Evolutionary conservation across 176 grass and related monocot species (phyloP).

Genomic region (Saccharum spontaneum): DNA sequence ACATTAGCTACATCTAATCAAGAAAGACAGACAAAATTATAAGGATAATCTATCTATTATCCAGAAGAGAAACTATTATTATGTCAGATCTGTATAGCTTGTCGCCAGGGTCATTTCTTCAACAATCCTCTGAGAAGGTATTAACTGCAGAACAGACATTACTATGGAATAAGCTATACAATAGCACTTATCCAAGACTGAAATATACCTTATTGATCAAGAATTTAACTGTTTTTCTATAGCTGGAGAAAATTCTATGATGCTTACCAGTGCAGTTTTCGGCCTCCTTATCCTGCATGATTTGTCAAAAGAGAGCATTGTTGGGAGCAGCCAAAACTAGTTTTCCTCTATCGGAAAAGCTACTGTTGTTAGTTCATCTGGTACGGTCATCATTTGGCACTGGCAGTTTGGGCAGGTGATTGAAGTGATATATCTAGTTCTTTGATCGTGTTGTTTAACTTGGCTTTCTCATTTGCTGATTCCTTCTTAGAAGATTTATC

Average conservation of each 20-base stretch:
- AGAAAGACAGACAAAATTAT: conserved; percentile 15
- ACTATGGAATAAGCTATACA: not conserved
- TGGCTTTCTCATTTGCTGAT: conserved; percentile 39
- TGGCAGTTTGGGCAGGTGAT: conserved; percentile 41
- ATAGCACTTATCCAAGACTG: not conserved
- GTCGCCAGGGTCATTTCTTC: not conserved
- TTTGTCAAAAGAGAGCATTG: not conserved
- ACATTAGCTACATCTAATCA: conserved; percentile 30
- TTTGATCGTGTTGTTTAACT: conserved; percentile 52
- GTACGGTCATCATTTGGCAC: conserved; percentile 32
- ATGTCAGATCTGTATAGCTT: conserved; percentile 49
- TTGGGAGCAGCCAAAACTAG: conserved; percentile 6
- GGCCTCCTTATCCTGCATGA: not conserved
- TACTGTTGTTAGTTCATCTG: conserved; percentile 6
- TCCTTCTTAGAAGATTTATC: conserved; percentile 47
- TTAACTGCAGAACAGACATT: conserved; percentile 30
- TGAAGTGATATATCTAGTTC: conserved; percentile 34
- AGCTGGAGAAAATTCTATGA: not conserved
- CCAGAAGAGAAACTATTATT: conserved; percentile 15
- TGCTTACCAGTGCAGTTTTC: conserved; percentile 25
- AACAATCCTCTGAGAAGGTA: not conserved
- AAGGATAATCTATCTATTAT: conserved; percentile 11
- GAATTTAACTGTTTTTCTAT: not conserved
- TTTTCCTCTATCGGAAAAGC: conserved; percentile 13
- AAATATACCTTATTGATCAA: not conserved